Conservation (phyloP, 345 rosid species). For the Gossypium bickii region DNA sequence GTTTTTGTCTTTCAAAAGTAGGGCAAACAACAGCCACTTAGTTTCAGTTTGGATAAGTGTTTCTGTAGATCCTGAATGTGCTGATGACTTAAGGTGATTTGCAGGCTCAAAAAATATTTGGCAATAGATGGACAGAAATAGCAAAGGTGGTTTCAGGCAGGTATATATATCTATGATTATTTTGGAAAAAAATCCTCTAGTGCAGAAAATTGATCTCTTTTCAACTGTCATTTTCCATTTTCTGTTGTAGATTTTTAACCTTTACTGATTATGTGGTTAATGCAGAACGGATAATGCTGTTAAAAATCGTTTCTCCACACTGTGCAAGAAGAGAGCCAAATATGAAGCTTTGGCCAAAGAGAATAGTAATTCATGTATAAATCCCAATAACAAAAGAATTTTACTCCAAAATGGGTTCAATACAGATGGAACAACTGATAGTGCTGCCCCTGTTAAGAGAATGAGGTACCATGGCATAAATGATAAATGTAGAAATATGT, state of each 20-base stretch:
- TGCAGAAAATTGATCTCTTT: not conserved
- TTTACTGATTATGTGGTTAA: conserved; percentile 16
- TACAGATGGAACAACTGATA: conserved; percentile 39
- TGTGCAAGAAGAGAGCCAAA: conserved; percentile 95
- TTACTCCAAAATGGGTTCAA: conserved; percentile 39
- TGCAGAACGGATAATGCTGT: conserved; percentile 97
- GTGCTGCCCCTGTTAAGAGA: conserved; percentile 46
- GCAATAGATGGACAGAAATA: conserved; percentile 98
- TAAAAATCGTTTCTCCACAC: conserved; percentile 88
- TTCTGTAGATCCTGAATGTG: conserved; percentile 14
- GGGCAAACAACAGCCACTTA: conserved; percentile 10
- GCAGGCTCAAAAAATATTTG: conserved; percentile 93
- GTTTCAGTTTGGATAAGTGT: conserved; percentile 14
- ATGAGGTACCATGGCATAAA: conserved; percentile 36
- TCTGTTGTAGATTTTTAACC: not conserved
- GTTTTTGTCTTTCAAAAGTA: conserved; percentile 22
- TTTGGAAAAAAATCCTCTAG: not conserved
- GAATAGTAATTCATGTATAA: conserved; percentile 47
- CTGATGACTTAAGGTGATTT: conserved; percentile 24
- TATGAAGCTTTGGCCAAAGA: conserved; percentile 87
- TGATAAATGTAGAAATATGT: not conserved
- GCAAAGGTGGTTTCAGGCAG: conserved; percentile 99
- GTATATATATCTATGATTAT: conserved; percentile 31
- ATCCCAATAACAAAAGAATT: conserved; percentile 68
- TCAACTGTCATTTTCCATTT: not conserved